These are phyloP conservation scores for Boletellus sp. DNA, from an alignment of 1,284 basidiomycete species.

Conservation along the genomic window DNA sequence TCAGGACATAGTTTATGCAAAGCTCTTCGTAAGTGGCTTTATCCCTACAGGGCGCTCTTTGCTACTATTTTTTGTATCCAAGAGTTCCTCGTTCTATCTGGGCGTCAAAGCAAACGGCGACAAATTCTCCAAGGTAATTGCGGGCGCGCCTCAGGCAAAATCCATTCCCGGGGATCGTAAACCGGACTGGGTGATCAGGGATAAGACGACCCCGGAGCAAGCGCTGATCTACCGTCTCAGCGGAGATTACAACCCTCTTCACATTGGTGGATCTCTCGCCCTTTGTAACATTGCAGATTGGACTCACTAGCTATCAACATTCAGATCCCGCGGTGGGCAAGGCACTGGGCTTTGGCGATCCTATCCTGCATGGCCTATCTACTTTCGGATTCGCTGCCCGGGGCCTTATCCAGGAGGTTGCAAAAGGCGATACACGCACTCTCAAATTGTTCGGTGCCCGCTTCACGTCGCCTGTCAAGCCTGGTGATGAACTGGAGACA, in stretches of 20 bases:
- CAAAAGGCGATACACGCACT: slow-evolving; percentile 53
- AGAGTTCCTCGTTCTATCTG: slow-evolving; percentile 73
- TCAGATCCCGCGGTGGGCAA: slow-evolving; percentile 70
- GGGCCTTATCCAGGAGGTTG: slow-evolving; percentile 61
- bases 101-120: slow-evolving; percentile 70
- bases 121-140: slow-evolving; percentile 67
- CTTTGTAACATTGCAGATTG: neutral
- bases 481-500: slow-evolving; percentile 77
- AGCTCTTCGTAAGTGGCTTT: slow-evolving; percentile 55
- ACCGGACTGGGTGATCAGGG: slow-evolving; percentile 66
- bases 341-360: slow-evolving; percentile 71
- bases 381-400: slow-evolving; percentile 78
- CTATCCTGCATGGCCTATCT: slow-evolving; percentile 76
- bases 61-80: neutral
- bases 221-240: slow-evolving; percentile 76
- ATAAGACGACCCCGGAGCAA: slow-evolving; percentile 72
- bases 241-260: slow-evolving; percentile 83
- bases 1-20: slow-evolving; percentile 63
- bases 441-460: slow-evolving; percentile 66
- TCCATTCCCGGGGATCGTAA: slow-evolving; percentile 64
- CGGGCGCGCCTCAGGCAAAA: slow-evolving; percentile 64
- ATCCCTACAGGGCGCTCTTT: slow-evolving; percentile 3
- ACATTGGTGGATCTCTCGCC: slow-evolving; percentile 55
- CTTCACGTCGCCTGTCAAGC: slow-evolving; percentile 79
- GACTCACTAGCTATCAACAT: neutral